A percentile compares a stretch with the other conserved stretches of the same genome.
These are phyloP conservation scores for Phyllachora maydis DNA, from an alignment of 2,329 filamentous ascomycete genomes.

Conservation along the genomic window DNA sequence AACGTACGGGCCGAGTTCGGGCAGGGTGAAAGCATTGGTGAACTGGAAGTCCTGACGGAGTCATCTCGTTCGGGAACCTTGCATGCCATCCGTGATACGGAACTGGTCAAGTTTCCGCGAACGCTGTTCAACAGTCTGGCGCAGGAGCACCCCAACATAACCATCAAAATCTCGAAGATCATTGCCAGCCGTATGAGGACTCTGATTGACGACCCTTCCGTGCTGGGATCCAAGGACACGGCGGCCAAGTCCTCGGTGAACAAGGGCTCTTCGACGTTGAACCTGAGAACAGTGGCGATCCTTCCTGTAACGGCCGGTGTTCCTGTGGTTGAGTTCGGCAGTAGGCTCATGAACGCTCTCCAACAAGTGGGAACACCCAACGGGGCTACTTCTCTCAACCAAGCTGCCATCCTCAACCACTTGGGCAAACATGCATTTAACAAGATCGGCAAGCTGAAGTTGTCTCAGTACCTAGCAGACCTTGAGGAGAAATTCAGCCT, in stretches of 20 bases:
- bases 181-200: slow-evolving; percentile 89
- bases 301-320: slow-evolving; percentile 81
- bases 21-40: slow-evolving; percentile 92
- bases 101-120: slow-evolving; percentile 87
- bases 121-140: slow-evolving; percentile 95
- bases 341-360: slow-evolving; percentile 68
- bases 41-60: slow-evolving; percentile 92
- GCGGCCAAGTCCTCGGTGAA: slow-evolving; percentile 36
- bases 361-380: slow-evolving; percentile 77
- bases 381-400: slow-evolving; percentile 79
- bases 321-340: slow-evolving; percentile 88
- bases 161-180: slow-evolving; percentile 97
- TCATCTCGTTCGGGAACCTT: slow-evolving; percentile 76
- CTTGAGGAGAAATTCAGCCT: slow-evolving; percentile 94
- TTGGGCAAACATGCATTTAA: slow-evolving; percentile 92
- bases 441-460: slow-evolving; percentile 87
- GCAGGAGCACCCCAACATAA: slow-evolving; percentile 92
- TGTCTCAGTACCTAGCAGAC: slow-evolving; percentile 90
- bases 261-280: slow-evolving; percentile 67
- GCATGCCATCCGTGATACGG: slow-evolving; percentile 90
- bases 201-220: slow-evolving; percentile 62
- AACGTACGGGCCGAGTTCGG: slow-evolving; percentile 82
- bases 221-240: slow-evolving; percentile 41
- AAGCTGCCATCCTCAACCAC: slow-evolving; percentile 85
- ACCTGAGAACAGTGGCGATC: slow-evolving; percentile 80